Conservation (phyloP, 345 rosid genomes). For the Acer yangbiense region DNA sequence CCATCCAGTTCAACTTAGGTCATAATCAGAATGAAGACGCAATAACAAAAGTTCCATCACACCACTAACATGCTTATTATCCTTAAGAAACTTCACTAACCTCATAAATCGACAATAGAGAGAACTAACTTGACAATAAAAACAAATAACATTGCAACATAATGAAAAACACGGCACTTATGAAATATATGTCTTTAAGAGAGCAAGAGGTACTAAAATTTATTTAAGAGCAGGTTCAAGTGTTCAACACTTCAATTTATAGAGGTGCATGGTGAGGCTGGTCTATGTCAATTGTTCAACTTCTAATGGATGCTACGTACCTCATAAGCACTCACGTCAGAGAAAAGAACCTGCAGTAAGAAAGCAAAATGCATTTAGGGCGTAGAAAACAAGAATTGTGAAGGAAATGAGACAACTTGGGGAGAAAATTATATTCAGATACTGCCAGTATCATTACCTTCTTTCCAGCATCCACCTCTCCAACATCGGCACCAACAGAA, state of each 20-base stretch:
- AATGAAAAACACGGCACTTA: no score
- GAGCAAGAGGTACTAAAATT: background rate
- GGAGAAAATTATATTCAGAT: background rate
- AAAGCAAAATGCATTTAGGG: constrained; percentile 5
- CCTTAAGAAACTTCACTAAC: no score
- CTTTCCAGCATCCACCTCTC: constrained; percentile 67
- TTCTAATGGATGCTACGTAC: constrained; percentile 31
- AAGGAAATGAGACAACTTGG: background rate
- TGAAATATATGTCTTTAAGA: background rate
- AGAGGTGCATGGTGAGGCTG: background rate
- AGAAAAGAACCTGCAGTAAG: constrained; percentile 74
- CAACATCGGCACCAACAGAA: constrained; percentile 74
- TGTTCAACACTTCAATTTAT: background rate
- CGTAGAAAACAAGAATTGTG: background rate
- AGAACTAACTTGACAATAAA: no score
- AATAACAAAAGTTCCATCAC: background rate
- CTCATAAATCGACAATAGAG: no score
- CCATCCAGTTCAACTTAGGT: background rate
- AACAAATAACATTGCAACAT: no score
- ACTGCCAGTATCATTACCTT: constrained; percentile 43
- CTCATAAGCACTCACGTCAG: constrained; percentile 85
- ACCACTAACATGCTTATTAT: background rate
- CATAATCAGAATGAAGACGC: background rate
- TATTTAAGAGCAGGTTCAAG: background rate
- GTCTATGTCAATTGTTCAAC: background rate